These are phyloP conservation scores for Trametes cubensis DNA, from an alignment of 768 basidiomycete species.

Conservation along the genomic window DNA sequence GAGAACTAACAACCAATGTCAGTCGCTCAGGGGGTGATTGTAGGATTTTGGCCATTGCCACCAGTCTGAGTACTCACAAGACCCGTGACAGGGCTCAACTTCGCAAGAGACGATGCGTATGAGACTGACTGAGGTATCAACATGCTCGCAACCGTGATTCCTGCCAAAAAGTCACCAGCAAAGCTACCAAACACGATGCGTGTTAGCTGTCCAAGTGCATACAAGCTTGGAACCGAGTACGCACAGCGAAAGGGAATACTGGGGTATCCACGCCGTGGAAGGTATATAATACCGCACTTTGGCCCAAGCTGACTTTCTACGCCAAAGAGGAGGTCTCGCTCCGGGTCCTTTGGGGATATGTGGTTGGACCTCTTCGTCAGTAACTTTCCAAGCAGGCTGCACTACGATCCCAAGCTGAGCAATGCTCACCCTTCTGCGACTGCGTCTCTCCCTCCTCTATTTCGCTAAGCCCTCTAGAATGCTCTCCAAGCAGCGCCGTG, in stretches of 20 bases:
- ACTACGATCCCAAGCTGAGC: background rate
- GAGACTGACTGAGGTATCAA: conserved; percentile 88
- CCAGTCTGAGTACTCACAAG: conserved; percentile 56
- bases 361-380: background rate
- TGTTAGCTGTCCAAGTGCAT: background rate
- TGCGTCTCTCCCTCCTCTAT: conserved; percentile 13
- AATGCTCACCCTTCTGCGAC: conserved; percentile 15
- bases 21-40: background rate
- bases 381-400: background rate
- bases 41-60: background rate
- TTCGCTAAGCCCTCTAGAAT: background rate
- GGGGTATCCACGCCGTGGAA: conserved; percentile 77
- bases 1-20: conserved; percentile 56
- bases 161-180: conserved; percentile 78
- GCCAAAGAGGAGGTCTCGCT: conserved; percentile 8
- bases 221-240: background rate
- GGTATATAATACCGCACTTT: conserved; percentile 78
- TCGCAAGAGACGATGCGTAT: conserved; percentile 87
- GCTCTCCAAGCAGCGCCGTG: conserved; percentile 16
- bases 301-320: conserved; percentile 34
- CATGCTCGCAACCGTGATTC: conserved; percentile 83
- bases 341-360: background rate
- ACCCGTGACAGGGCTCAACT: conserved; percentile 82
- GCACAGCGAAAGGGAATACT: conserved; percentile 69
- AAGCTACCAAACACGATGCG: conserved; percentile 40